phyloP scores from a whole-genome alignment of 352 stramenopile genomes.

The Saprolegnia diclina region DNA sequence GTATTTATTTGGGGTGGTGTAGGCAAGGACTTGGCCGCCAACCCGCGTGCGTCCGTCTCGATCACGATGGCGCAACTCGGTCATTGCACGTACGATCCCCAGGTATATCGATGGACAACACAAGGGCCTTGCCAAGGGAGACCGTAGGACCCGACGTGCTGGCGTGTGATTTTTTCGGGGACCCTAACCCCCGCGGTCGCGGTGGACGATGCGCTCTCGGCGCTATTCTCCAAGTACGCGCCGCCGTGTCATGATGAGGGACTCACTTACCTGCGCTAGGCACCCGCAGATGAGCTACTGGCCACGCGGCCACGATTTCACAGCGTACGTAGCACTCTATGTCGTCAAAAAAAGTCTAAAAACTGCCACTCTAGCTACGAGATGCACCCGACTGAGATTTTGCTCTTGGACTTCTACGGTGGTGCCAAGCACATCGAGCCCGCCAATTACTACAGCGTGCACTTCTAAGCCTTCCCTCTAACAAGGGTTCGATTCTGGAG shows the following conservation, averaged over 20 bases:
- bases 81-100: conserved; percentile 37
- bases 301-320: conserved; percentile 53
- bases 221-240: conserved; percentile 62
- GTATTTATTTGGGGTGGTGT: conserved; percentile 1
- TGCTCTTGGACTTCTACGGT: conserved; percentile 68
- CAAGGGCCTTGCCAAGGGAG: conserved; percentile 14
- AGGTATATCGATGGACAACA: not conserved
- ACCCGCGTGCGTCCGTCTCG: conserved; percentile 47
- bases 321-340: conserved; percentile 32
- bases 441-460: conserved; percentile 55
- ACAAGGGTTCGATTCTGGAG: too few relatives aligned
- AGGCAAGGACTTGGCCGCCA: conserved; percentile 46
- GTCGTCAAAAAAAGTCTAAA: too few relatives aligned
- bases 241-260: not conserved
- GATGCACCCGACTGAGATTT: conserved; percentile 50
- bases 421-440: conserved; percentile 55
- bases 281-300: conserved; percentile 66
- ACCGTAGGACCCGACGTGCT: conserved; percentile 68
- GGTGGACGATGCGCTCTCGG: conserved; percentile 44
- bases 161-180: conserved; percentile 53
- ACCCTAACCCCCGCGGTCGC: conserved; percentile 42
- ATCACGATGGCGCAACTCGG: conserved; percentile 57
- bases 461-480: conserved; percentile 8
- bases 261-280: conserved; percentile 25
- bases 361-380: not conserved